Percentiles rank a stretch among this genome's conserved stretches.
These are phyloP conservation scores for Cyclotella sp. DNA, from an alignment of 108 stramenopile genomes.

Conservation along the genomic window DNA sequence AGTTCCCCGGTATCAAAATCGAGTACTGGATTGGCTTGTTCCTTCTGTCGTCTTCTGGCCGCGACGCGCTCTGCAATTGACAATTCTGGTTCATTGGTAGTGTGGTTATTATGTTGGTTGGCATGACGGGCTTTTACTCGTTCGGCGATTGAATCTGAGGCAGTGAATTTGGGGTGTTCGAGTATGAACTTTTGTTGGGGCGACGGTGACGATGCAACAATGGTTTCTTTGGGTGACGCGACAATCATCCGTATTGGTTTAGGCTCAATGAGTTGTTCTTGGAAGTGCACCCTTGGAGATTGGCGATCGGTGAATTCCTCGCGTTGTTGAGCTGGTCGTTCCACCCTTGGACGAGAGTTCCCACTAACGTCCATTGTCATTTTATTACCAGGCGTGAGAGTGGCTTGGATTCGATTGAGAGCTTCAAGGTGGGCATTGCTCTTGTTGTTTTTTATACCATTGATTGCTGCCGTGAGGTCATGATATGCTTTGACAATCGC, in stretches of 20 bases:
- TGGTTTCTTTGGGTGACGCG: constrained; percentile 11
- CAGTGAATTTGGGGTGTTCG: constrained; percentile 1
- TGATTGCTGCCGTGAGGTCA: constrained; percentile 34
- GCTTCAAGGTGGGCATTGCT: constrained; percentile 11
- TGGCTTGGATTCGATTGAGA: constrained; percentile 45
- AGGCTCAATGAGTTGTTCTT: not conserved
- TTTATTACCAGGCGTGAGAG: constrained; percentile 54
- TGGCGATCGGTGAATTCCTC: not conserved
- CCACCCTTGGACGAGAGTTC: constrained; percentile 3
- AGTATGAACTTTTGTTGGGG: constrained; percentile 9
- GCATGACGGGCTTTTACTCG: not conserved
- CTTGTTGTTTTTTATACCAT: constrained; percentile 39
- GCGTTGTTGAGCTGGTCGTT: not conserved
- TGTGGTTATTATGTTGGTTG: no score
- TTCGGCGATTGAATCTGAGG: no score
- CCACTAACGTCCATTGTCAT: not conserved
- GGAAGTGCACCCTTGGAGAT: constrained; percentile 21
- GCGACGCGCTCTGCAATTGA: constrained; percentile 15
- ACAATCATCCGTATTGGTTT: constrained; percentile 32
- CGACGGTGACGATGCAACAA: no score
- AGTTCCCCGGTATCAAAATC: constrained; percentile 29
- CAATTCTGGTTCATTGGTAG: not conserved
- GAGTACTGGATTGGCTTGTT: constrained; percentile 16
- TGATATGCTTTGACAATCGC: no score
- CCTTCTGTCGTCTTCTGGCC: not conserved